Evolutionary conservation across 2,329 filamentous ascomycete genomes (phyloP), one percentile per base, ranked within the genome.

Genomic region (Plenodomus biglobosus): DNA sequence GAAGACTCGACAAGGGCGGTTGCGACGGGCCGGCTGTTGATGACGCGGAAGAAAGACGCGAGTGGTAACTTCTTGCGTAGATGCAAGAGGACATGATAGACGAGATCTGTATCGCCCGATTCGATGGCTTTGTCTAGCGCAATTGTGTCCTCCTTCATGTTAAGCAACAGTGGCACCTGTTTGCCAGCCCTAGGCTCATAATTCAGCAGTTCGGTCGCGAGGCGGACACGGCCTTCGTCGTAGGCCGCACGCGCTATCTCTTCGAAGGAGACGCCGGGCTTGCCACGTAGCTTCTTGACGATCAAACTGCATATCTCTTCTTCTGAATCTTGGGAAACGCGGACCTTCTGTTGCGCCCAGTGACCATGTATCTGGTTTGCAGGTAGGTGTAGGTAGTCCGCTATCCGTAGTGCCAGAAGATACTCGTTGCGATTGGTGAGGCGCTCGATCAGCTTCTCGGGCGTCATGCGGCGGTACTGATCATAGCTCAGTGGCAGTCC

Each of bases 71-170:
- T 96, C 72, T 90, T 90, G 75, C 91, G 94, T 32, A 99, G 77
- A 52, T 92, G 86, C 7, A 95, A 76, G 6, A 99, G 80, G 4
- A 99, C 94, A 65, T 86, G 92, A 61, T 90, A 86, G n/a, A 96
- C 84, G 2, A 99, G 80, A 59, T 99, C 94, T 0, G 92, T 92
- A 66, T 99, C 94, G 16, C 92, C 92, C 52, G 90, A 95, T 69
- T 96, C 91, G 50, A 97, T 90, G 8, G 94, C 92, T 72, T 97
- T 99, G 76, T 97, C 92, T 0, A 99, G 82, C 0, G 94, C 94
- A 35, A 97, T 85, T 56, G 92, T 90, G 57, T 96, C 92, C 71
- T 99, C 92, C 62, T 96, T 92, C 89, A 97, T 96, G 69, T 83
- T 91, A 36, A 99, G 78, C 2, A 99, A 81, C 2, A 99, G 80